Percentiles rank a stretch among this genome's conserved stretches.
Evolutionary conservation across 208 protist genomes (phyloP).

Genomic region (Leptomonas pyrrhocoris): DNA sequence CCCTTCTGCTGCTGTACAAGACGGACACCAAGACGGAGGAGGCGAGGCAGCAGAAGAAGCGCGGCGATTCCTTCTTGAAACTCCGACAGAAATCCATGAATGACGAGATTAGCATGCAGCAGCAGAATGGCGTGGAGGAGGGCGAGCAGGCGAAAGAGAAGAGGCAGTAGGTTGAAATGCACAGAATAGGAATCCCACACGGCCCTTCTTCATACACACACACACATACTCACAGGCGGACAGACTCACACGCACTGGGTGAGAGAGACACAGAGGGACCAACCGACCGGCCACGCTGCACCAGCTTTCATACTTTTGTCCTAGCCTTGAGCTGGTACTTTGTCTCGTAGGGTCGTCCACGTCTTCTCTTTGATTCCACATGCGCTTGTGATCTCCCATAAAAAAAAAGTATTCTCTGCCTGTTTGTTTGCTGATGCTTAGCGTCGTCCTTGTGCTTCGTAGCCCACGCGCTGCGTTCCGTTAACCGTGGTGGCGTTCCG

Average conservation of each 20-base stretch:
- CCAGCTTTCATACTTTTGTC: too few species aligned
- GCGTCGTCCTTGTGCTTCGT: too few species aligned
- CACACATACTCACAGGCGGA: slow-evolving; percentile 11
- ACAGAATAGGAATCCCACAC: slow-evolving; percentile 6
- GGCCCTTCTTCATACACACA: neutral
- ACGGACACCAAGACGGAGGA: slow-evolving; percentile 67
- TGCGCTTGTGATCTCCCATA: too few species aligned
- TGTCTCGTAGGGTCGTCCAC: too few species aligned
- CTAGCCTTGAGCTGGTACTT: too few species aligned
- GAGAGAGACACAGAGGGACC: neutral
- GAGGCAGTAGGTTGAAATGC: slow-evolving; percentile 5
- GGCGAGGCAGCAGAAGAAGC: slow-evolving; percentile 49
- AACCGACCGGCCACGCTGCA: too few species aligned
- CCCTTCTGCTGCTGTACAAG: slow-evolving; percentile 71
- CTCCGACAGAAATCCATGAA: slow-evolving; percentile 12
- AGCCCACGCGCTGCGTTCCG: too few species aligned
- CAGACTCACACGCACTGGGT: neutral
- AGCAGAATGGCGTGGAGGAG: slow-evolving; percentile 50
- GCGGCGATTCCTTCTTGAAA: slow-evolving; percentile 49
- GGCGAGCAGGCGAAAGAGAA: slow-evolving; percentile 32
- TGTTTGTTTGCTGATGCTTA: too few species aligned
- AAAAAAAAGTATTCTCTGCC: too few species aligned
- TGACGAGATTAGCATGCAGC: slow-evolving; percentile 22
- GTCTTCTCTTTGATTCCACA: too few species aligned
- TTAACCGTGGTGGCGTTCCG: too few species aligned